A percentile compares a stretch with the other conserved stretches of the same genome.
phyloP scores from a whole-genome alignment of 2,329 filamentous ascomycete genomes.

The Neopestalotiopsis sp. region DNA sequence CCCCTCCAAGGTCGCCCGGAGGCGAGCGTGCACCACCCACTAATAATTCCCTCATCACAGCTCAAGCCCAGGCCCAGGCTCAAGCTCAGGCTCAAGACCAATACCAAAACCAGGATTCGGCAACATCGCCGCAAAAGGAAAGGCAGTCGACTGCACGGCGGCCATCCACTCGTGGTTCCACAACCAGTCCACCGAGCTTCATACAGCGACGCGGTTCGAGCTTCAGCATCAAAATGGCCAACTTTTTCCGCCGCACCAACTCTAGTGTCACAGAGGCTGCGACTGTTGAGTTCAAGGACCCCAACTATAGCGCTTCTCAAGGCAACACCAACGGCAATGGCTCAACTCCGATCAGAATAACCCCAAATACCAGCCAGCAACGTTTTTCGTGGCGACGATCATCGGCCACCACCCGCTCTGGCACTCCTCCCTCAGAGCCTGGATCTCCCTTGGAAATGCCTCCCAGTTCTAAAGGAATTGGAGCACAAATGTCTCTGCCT shows the following conservation, averaged over 20 bases:
- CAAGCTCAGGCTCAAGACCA: background rate
- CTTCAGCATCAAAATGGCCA: constrained; percentile 14
- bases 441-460: constrained; percentile 32
- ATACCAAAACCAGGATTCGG: too few species aligned
- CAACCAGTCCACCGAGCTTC: background rate
- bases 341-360: constrained; percentile 26
- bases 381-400: constrained; percentile 39
- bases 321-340: constrained; percentile 28
- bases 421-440: constrained; percentile 38
- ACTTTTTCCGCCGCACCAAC: constrained; percentile 26
- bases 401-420: constrained; percentile 34
- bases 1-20: constrained; percentile 19
- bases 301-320: constrained; percentile 29
- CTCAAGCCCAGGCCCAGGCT: constrained; percentile 2
- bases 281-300: constrained; percentile 27
- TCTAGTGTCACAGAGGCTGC: constrained; percentile 32
- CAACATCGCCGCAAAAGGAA: constrained; percentile 13
- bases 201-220: constrained; percentile 10
- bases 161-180: constrained; percentile 12
- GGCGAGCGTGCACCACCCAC: background rate
- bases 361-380: constrained; percentile 27
- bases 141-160: constrained; percentile 7
- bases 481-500: constrained; percentile 40
- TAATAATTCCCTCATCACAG: constrained; percentile 20
- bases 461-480: constrained; percentile 25